Conservation (phyloP, 2,329 filamentous ascomycete genomes). For the Fusarium circinatum region DNA sequence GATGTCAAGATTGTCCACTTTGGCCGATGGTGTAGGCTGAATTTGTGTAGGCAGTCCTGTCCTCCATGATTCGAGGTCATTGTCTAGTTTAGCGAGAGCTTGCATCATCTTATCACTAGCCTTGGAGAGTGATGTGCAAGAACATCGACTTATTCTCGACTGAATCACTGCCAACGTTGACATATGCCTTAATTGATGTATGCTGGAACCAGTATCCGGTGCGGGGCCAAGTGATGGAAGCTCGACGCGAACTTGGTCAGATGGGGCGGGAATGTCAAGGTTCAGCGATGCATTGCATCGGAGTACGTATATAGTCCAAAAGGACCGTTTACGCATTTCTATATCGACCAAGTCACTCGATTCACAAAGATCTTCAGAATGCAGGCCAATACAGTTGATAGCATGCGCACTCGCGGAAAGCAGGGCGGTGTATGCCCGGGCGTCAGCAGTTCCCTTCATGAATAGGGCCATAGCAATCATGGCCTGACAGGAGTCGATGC, state of each 20-base stretch:
- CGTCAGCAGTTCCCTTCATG: neutral
- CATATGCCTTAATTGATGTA: neutral
- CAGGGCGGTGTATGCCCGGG: neutral
- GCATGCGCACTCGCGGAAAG: neutral
- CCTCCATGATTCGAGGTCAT: neutral
- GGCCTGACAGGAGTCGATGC: neutral
- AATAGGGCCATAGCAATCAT: neutral
- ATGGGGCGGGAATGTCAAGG: neutral
- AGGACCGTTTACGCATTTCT: neutral
- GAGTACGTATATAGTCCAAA: neutral
- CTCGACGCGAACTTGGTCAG: rapidly evolving
- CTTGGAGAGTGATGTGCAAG: rapidly evolving
- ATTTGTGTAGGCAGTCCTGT: neutral
- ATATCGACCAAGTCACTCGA: too few relatives aligned
- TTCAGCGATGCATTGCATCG: neutral
- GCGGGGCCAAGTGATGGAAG: neutral
- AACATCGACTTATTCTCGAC: neutral
- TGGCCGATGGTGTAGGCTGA: neutral
- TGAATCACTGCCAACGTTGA: neutral
- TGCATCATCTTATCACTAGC: neutral
- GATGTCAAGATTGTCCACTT: neutral
- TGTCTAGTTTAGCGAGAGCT: neutral
- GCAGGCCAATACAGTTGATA: neutral
- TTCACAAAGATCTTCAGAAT: rapidly evolving
- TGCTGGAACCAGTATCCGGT: rapidly evolving